Evolutionary conservation across 805 yeast genomes (phyloP), one percentile per base, ranked within the genome.

Genomic region (Aciculoconidium aculeatum): DNA sequence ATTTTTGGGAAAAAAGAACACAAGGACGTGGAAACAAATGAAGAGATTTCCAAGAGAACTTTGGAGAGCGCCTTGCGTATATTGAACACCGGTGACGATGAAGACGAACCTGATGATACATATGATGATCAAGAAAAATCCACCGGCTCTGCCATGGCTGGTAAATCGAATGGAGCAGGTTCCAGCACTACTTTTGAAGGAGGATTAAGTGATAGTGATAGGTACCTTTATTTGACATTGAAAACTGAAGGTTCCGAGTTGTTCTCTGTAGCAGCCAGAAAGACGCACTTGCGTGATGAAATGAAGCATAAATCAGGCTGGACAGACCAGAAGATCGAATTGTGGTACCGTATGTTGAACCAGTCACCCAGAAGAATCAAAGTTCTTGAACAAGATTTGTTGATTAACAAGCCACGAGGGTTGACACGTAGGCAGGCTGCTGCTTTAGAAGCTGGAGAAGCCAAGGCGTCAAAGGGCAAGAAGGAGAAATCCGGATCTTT

Each of bases 311-410:
- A 64, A 21, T 70, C 79, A 0, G 63, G 64, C 1, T 86, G 94
- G 95, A 65, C 87, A 0, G 88, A 87, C 53, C 95, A 86, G 47
- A 95, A 85, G 50, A 75, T 90, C 27, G 96, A 88, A 63, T 95
- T 95, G 0, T 90, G 96, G 96, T 80, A 80, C 1, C 60, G 81
- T 32, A 80, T 82, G 80, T 49, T 87, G 11, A 67, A 73, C 29
- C 72, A 72, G 43, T 72, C 77, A 23, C 86, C 92, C 1, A 63
- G 65, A 24, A 64, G 82, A 33, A 78, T 72, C 39, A 70, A 71
- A 41, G 35, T 74, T 3, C 49, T 83, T 33, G 94, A 83, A 44
- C 80, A 77, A 30, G 70, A 70, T 38, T 77, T 61, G 41, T 60
- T 75, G 11, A 7, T 21, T 14, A 30, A 17, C n/a, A 24, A 11